Evolutionary conservation across 2,329 filamentous ascomycete species (phyloP).

Genomic region (Aspergillus puulaauensis): DNA sequence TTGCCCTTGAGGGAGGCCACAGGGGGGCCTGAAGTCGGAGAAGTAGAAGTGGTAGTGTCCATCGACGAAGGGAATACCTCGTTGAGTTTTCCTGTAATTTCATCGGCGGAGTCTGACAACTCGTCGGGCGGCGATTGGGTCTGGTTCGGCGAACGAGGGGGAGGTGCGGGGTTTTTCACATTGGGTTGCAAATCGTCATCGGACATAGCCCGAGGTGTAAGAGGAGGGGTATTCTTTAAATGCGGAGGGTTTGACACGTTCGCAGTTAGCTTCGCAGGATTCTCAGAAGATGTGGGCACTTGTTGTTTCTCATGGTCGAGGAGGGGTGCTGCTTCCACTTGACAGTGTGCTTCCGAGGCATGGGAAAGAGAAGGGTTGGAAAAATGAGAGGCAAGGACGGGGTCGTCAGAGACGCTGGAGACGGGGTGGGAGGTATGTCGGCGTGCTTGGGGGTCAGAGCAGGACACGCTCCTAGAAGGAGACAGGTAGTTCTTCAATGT

Average conservation of each 20-base stretch:
- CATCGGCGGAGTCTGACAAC: conserved; percentile 31
- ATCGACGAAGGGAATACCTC: conserved; percentile 34
- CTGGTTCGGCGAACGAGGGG: conserved; percentile 20
- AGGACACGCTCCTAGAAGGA: conserved; percentile 32
- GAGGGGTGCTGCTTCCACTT: conserved; percentile 52
- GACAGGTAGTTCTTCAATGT: conserved; percentile 47
- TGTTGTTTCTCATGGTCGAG: conserved; percentile 45
- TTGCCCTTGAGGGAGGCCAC: conserved; percentile 78
- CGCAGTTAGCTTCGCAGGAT: conserved; percentile 74
- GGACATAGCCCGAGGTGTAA: conserved; percentile 84
- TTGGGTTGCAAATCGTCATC: conserved; percentile 50
- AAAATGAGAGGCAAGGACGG: conserved; percentile 66
- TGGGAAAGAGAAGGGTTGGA: conserved; percentile 64
- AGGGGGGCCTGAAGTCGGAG: conserved; percentile 53
- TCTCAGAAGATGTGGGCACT: conserved; percentile 45
- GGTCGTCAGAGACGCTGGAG: conserved; percentile 63
- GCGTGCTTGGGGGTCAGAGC: conserved; percentile 36
- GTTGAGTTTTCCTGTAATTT: conserved; percentile 37
- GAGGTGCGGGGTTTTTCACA: conserved; percentile 29
- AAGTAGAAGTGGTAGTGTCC: conserved; percentile 20
- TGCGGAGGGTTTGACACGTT: conserved; percentile 58
- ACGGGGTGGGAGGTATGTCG: conserved; percentile 56
- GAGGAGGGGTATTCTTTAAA: conserved; percentile 87
- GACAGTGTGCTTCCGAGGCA: conserved; percentile 48
- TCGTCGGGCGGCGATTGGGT: conserved; percentile 20